Conservation (phyloP, 2,329 filamentous ascomycete genomes). For the Nannizziopsis barbatae region DNA sequence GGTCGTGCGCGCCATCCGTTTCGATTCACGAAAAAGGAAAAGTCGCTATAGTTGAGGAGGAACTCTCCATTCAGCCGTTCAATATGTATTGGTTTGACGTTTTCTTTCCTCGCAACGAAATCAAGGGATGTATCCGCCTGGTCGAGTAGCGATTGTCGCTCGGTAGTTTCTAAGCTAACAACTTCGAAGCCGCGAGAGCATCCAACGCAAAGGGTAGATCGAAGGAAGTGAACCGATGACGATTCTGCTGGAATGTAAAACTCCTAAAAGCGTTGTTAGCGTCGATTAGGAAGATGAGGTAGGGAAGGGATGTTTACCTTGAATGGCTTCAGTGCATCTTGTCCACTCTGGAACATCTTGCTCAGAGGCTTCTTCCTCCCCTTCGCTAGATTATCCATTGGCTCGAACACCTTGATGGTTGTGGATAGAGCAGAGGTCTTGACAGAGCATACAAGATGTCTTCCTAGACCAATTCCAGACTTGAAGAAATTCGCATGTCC, state of each 20-base stretch:
- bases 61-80: constrained; percentile 96
- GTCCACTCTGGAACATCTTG: constrained; percentile 87
- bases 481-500: constrained; percentile 99
- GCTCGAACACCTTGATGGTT: constrained; percentile 98
- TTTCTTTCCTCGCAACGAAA: constrained; percentile 88
- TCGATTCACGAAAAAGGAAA: constrained; percentile 97
- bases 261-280: constrained; percentile 43
- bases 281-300: background rate
- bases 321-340: constrained; percentile 91
- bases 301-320: constrained; percentile 45
- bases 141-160: constrained; percentile 91
- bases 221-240: constrained; percentile 95
- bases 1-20: constrained; percentile 94
- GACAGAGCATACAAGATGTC: constrained; percentile 91
- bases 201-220: constrained; percentile 90
- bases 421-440: constrained; percentile 88
- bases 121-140: constrained; percentile 96
- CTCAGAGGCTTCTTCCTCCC: constrained; percentile 91
- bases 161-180: constrained; percentile 90
- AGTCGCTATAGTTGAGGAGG: constrained; percentile 94
- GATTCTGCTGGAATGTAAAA: constrained; percentile 98
- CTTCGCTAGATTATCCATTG: constrained; percentile 85
- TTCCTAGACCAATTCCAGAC: constrained; percentile 83
- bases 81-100: constrained; percentile 90
- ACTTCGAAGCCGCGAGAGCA: constrained; percentile 95